Evolutionary conservation across 2,329 filamentous ascomycete genomes (phyloP), one percentile per base, ranked within the genome.

Genomic region (Pleoardoris graminearum): DNA sequence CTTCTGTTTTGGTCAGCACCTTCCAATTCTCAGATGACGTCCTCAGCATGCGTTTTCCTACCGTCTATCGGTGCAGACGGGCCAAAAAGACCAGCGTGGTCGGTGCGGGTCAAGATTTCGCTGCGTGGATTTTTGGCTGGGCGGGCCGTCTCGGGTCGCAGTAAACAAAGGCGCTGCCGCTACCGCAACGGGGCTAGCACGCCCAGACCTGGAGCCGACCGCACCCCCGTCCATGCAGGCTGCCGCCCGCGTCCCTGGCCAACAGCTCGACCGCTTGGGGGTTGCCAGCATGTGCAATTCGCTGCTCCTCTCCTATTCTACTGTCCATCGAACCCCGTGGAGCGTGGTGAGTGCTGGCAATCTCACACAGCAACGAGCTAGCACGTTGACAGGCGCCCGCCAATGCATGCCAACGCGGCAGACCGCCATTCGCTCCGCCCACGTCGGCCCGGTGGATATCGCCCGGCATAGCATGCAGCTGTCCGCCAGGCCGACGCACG

Each of bases 141-240:
- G 19, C 29, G 25, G 22, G 37, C 44, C 44, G 39, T 37, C n/a
- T 37, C 23, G 32, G 35, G 17, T 21, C n/a, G 21, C 38, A 29
- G 50, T 52, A 47, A 48, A 52, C 50, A 52, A 48, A 48, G 42
- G 48, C 41, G 30, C 48, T 32, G 17, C 21, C 48, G 39, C 48
- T 43, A 36, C 41, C 48, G 11, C 12, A 22, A 32, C 14, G 30
- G 46, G 48, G 16, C 19, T 43, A 43, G 29, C 19, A 22, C 48
- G 36, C 33, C 22, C 37, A 19, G 14, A 12, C 19, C 22, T 21
- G 38, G 48, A 38, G 48, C 48, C 41, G 43, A 50, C 48, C 7
- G 16, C 33, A 17, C 33, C 33, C 8, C 25, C 50, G 46, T 46
- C 51, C 56, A 58, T 55, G 46, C 58, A 56, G 55, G 51, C 48